Percentiles rank a stretch among this genome's conserved stretches.
Conservation (phyloP, 2,329 filamentous ascomycete species). For the Tolypocladium cylindrosporum region DNA sequence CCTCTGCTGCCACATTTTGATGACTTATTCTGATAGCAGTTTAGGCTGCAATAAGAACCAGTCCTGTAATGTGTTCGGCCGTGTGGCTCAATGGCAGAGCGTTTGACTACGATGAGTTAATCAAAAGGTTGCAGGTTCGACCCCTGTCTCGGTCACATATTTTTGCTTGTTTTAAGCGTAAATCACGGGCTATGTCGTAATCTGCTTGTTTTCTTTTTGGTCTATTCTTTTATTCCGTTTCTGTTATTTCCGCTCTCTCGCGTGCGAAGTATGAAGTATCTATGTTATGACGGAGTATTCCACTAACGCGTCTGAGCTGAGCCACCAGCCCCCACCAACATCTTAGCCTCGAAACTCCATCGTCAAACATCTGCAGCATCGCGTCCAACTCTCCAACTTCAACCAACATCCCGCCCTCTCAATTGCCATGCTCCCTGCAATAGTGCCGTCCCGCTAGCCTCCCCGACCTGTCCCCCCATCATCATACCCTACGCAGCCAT, state of each 20-base stretch:
- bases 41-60: neutral
- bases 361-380: neutral
- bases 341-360: neutral
- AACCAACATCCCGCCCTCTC: neutral
- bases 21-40: too few relatives aligned
- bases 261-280: too few relatives aligned
- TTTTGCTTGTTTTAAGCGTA: neutral
- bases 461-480: neutral
- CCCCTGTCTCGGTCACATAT: neutral
- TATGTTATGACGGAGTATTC: too few relatives aligned
- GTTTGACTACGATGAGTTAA: neutral
- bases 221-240: neutral
- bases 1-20: too few relatives aligned
- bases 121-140: neutral
- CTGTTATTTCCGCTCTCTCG: too few relatives aligned
- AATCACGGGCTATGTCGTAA: too few relatives aligned
- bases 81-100: neutral
- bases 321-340: neutral
- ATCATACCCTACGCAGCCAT: constrained; percentile 1
- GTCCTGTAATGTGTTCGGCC: neutral
- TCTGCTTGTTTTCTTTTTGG: neutral
- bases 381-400: neutral
- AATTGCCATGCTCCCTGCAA: neutral
- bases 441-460: neutral
- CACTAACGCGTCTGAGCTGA: neutral